These are phyloP conservation scores for Saxophila tyrrhenica DNA, from an alignment of 495 filamentous ascomycete species.

Conservation along the genomic window DNA sequence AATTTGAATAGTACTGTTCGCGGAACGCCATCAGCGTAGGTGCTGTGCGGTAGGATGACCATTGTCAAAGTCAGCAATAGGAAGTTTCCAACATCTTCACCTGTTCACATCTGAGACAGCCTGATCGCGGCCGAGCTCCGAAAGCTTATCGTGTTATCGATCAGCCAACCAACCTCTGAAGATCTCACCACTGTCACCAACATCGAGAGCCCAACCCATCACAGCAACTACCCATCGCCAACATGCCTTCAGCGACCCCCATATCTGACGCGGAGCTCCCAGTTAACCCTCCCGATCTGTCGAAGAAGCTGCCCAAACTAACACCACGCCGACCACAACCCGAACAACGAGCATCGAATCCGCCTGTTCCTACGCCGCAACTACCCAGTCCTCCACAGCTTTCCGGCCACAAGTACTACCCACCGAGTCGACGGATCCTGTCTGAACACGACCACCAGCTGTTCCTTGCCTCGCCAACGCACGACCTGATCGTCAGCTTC, in stretches of 20 bases:
- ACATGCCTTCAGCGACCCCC: slow-evolving; percentile 14
- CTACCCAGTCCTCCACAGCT: slow-evolving; percentile 59
- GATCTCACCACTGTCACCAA: no score
- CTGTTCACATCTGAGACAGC: no score
- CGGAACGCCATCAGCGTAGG: no score
- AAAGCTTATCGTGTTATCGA: no score
- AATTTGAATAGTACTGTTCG: no score
- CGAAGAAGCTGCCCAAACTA: slow-evolving; percentile 23
- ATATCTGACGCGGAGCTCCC: slow-evolving; percentile 10
- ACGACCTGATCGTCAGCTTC: slow-evolving; percentile 67
- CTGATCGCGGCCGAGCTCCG: no score
- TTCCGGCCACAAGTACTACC: slow-evolving; percentile 47
- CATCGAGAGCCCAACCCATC: no score
- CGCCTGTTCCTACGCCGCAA: slow-evolving; percentile 53
- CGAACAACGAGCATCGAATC: slow-evolving; percentile 17
- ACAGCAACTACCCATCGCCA: not conserved
- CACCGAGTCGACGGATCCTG: slow-evolving; percentile 67
- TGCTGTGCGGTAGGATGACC: no score
- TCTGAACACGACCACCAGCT: slow-evolving; percentile 66
- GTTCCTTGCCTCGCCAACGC: slow-evolving; percentile 69
- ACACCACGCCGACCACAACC: slow-evolving; percentile 22
- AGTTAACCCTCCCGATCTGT: slow-evolving; percentile 18
- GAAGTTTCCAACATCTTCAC: no score
- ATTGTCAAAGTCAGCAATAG: no score
- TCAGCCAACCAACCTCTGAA: no score